phyloP scores from a whole-genome alignment of 192 early-diverging fungal genomes.

The Chytriomyces confervae region DNA sequence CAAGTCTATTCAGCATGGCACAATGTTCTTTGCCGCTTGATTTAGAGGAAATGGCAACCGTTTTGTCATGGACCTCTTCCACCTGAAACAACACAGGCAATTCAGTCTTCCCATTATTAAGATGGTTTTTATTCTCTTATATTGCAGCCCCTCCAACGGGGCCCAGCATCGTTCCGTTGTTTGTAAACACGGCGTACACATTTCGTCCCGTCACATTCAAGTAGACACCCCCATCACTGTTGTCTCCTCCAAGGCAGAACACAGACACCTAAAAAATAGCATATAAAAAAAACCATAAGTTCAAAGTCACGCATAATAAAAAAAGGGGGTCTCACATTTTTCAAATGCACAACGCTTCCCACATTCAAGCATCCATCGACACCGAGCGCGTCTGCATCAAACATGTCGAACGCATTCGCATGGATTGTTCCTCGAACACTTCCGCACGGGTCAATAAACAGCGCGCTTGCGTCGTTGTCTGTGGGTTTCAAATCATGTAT shows the following conservation, averaged over 20 bases:
- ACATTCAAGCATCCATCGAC: background rate
- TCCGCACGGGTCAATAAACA: slow-evolving; percentile 19
- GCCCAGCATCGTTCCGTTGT: too few species aligned
- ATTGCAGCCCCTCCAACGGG: too few species aligned
- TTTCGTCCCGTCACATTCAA: slow-evolving; percentile 19
- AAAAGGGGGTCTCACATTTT: slow-evolving; percentile 12
- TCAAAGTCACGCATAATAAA: slow-evolving; percentile 14
- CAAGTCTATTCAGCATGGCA: too few species aligned
- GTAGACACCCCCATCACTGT: slow-evolving; percentile 15
- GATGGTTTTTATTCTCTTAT: too few species aligned
- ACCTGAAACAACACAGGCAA: too few species aligned
- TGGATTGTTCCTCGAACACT: slow-evolving; percentile 12
- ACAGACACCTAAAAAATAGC: slow-evolving; percentile 20
- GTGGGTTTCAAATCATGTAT: slow-evolving; percentile 12
- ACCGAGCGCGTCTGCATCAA: background rate
- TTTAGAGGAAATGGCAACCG: too few species aligned
- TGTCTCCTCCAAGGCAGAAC: slow-evolving; percentile 5
- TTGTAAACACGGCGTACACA: slow-evolving; percentile 14
- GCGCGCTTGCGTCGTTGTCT: slow-evolving; percentile 13
- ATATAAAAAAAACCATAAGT: background rate
- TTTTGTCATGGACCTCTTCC: too few species aligned
- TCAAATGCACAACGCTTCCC: slow-evolving; percentile 26
- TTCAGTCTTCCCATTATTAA: too few species aligned
- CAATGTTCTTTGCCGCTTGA: too few species aligned
- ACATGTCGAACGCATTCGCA: slow-evolving; percentile 21